Evolutionary conservation across 139 green algal species (phyloP).

Genomic region (Mesotaenium endlicherianum): DNA sequence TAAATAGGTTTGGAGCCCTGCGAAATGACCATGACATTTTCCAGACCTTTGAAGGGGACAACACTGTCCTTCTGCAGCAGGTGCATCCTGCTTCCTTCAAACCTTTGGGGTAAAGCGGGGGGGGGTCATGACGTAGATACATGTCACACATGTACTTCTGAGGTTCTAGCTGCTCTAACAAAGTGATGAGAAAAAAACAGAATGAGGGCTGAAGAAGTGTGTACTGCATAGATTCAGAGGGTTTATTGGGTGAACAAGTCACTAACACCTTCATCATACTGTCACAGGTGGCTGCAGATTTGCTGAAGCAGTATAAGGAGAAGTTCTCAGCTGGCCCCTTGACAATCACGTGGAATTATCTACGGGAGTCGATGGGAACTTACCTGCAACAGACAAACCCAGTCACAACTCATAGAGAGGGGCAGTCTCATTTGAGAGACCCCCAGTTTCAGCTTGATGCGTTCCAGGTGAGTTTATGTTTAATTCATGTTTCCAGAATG

Average conservation of each 20-base stretch:
- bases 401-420: slow-evolving; percentile 41
- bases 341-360: slow-evolving; percentile 43
- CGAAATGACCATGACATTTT: slow-evolving; percentile 56
- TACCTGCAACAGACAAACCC: slow-evolving; percentile 51
- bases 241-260: too few relatives aligned
- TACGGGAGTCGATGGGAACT: slow-evolving; percentile 35
- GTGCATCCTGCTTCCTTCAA: slow-evolving; percentile 2
- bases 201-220: too few relatives aligned
- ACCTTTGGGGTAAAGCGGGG: too few relatives aligned
- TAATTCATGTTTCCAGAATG: too few relatives aligned
- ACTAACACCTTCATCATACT: not conserved
- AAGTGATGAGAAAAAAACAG: too few relatives aligned
- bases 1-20: slow-evolving; percentile 46
- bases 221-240: too few relatives aligned
- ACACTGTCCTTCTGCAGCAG: slow-evolving; percentile 55
- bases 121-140: too few relatives aligned
- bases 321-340: slow-evolving; percentile 40
- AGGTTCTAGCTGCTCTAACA: too few relatives aligned
- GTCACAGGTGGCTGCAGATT: slow-evolving; percentile 38
- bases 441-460: slow-evolving; percentile 47
- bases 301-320: slow-evolving; percentile 46
- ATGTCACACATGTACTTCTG: too few relatives aligned
- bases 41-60: slow-evolving; percentile 54
- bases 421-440: slow-evolving; percentile 36
- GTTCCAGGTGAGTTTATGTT: slow-evolving; percentile 45